Evolutionary conservation across 345 rosid genomes (phyloP).

Genomic region (Erucastrum elatum): DNA sequence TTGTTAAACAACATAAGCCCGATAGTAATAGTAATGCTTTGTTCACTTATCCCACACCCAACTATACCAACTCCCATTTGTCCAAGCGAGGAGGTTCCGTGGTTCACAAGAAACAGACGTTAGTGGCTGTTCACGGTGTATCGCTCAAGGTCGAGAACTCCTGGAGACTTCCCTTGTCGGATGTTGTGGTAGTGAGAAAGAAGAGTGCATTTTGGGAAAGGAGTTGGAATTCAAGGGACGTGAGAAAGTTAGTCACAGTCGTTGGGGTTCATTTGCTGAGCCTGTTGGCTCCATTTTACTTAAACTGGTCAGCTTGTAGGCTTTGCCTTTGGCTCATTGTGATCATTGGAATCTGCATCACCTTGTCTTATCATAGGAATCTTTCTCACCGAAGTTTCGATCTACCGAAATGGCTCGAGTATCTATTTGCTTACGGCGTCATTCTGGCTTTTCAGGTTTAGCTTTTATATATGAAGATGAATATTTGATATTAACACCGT

Average conservation of each 20-base stretch:
- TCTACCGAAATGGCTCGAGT: slow-evolving; percentile 79
- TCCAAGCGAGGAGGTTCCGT: background rate
- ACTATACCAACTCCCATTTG: background rate
- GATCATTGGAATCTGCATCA: slow-evolving; percentile 57
- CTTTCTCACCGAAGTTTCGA: slow-evolving; percentile 71
- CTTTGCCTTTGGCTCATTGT: slow-evolving; percentile 42
- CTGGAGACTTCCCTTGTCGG: slow-evolving; percentile 10
- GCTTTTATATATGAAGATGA: no score
- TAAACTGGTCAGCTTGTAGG: slow-evolving; percentile 56
- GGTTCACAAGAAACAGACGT: no score
- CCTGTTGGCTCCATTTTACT: slow-evolving; percentile 55
- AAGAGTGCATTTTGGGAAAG: slow-evolving; percentile 45
- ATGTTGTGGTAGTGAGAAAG: slow-evolving; percentile 42
- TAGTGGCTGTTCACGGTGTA: background rate
- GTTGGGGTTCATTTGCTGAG: slow-evolving; percentile 54
- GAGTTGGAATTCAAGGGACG: slow-evolving; percentile 56
- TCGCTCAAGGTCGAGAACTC: background rate
- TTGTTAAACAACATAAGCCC: background rate
- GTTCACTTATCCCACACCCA: background rate
- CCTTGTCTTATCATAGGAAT: slow-evolving; percentile 61
- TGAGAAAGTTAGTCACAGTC: slow-evolving; percentile 40
- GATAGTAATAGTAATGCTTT: background rate
- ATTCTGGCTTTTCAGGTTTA: slow-evolving; percentile 63
- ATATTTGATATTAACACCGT: no score
- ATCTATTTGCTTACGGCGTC: slow-evolving; percentile 70